These are phyloP conservation scores for Aspergillus sojae DNA, from an alignment of 2,329 filamentous ascomycete species.

Conservation along the genomic window DNA sequence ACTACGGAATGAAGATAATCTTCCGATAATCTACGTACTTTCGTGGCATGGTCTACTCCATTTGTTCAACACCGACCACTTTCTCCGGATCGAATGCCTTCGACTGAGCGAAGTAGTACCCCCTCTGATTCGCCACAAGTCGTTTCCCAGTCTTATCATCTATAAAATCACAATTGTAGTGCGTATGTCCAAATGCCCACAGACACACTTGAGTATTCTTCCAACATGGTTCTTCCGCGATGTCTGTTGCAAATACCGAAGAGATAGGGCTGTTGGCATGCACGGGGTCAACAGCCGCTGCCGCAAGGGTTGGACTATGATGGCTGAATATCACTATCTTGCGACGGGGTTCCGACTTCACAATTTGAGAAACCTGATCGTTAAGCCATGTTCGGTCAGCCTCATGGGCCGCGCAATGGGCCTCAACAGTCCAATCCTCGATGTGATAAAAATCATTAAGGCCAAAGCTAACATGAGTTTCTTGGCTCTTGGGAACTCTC, in stretches of 20 bases:
- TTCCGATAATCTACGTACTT: neutral
- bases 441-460: slow-evolving; percentile 58
- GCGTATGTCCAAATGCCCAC: slow-evolving; percentile 56
- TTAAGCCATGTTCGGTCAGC: slow-evolving; percentile 45
- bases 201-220: slow-evolving; percentile 38
- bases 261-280: slow-evolving; percentile 36
- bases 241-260: slow-evolving; percentile 48
- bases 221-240: slow-evolving; percentile 44
- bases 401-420: slow-evolving; percentile 34
- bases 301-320: slow-evolving; percentile 37
- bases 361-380: slow-evolving; percentile 35
- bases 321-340: slow-evolving; percentile 45
- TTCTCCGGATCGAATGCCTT: slow-evolving; percentile 38
- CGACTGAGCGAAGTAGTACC: slow-evolving; percentile 45
- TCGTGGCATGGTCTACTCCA: neutral
- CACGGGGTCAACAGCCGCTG: slow-evolving; percentile 31
- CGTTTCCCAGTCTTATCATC: slow-evolving; percentile 35
- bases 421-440: slow-evolving; percentile 37
- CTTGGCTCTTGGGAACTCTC: slow-evolving; percentile 41
- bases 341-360: slow-evolving; percentile 31
- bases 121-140: slow-evolving; percentile 46
- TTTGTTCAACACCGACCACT: slow-evolving; percentile 20
- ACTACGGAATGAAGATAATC: neutral
- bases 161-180: slow-evolving; percentile 48
- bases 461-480: slow-evolving; percentile 43